phyloP scores from a whole-genome alignment of 2,329 filamentous ascomycete genomes.

The Aspergillus neoniger region DNA sequence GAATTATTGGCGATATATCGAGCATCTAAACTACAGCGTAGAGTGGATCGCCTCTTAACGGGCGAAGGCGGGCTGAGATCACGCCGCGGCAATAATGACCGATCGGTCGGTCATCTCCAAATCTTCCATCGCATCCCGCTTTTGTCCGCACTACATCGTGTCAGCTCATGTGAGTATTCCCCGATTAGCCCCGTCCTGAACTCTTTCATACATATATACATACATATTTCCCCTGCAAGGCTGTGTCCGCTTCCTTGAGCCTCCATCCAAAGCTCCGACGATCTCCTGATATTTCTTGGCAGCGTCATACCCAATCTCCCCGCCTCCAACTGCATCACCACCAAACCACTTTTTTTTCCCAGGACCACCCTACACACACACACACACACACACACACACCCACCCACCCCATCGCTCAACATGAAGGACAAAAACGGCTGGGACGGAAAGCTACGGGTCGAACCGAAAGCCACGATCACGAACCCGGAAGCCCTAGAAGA shows the following conservation, averaged over 20 bases:
- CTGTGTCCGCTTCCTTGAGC: not conserved
- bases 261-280: not conserved
- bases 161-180: not conserved
- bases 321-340: not conserved
- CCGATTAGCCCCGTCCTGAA: not conserved
- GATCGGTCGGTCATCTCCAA: not conserved
- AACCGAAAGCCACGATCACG: constrained; percentile 66
- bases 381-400: not conserved
- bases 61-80: not conserved
- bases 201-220: not conserved
- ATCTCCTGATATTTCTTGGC: not conserved
- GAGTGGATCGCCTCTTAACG: not conserved
- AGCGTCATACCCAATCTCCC: constrained; percentile 9
- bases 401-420: constrained; percentile 11
- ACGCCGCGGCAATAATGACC: not conserved
- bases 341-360: not conserved
- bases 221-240: not conserved
- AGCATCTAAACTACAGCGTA: no score
- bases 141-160: not conserved
- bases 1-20: not conserved
- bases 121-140: constrained; percentile 1
- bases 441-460: constrained; percentile 57
- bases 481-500: constrained; percentile 85
- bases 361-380: not conserved
- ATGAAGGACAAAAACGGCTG: constrained; percentile 49